A percentile compares a stretch with the other conserved stretches of the same genome.
Conservation (phyloP, 2,329 filamentous ascomycete genomes). For the Monosporascus sp. region DNA sequence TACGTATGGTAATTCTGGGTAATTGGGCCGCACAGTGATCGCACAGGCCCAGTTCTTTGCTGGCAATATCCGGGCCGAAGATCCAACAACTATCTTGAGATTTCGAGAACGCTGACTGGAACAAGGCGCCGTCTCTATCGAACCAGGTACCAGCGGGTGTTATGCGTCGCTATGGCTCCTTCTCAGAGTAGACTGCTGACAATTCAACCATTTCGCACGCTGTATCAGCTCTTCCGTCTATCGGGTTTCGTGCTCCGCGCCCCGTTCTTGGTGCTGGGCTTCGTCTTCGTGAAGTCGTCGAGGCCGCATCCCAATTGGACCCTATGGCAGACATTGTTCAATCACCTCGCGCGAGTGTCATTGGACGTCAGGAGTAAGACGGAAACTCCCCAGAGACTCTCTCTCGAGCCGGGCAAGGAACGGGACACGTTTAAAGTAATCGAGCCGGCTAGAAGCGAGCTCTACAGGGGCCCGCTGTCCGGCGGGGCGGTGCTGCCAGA, state of each 20-base stretch:
- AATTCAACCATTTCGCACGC: no score
- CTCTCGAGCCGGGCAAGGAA: constrained; percentile 15
- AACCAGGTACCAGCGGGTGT: no score
- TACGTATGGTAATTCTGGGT: no score
- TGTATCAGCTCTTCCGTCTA: no score
- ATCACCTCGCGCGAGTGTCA: constrained; percentile 2
- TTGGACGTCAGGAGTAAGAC: constrained; percentile 3
- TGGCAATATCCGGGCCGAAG: no score
- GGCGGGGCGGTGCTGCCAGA: constrained; percentile 12
- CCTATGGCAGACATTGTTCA: constrained; percentile 11
- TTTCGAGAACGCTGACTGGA: no score
- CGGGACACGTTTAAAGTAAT: constrained; percentile 11
- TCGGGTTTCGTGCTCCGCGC: constrained; percentile 4
- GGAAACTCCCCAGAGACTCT: constrained; percentile 9
- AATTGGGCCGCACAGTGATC: no score
- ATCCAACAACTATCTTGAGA: no score
- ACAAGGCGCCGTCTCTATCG: no score
- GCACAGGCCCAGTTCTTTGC: no score
- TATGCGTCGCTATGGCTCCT: no score
- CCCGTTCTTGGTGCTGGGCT: constrained; percentile 14
- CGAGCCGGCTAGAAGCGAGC: constrained; percentile 8
- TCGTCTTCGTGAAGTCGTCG: constrained; percentile 7
- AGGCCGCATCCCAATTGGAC: constrained; percentile 15
- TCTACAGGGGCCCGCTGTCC: constrained; percentile 18
- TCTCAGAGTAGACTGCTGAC: no score